Evolutionary conservation across 176 grass and related monocot species (phyloP).

Genomic region (Microstegium vimineum): DNA sequence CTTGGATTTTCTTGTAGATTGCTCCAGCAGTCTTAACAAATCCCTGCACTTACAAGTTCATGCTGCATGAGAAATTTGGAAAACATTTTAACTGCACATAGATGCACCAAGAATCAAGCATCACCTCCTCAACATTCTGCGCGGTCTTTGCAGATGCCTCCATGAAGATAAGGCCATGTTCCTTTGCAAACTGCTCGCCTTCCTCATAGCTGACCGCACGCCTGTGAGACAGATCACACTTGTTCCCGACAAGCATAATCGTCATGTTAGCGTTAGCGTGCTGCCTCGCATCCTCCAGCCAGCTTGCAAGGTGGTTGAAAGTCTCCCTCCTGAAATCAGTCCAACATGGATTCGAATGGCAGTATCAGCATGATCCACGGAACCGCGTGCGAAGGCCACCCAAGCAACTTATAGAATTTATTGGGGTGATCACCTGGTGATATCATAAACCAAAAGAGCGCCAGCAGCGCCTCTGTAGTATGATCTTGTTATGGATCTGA

Average conservation of each 20-base stretch:
- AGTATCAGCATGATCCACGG: neutral
- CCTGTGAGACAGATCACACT: constrained; percentile 65
- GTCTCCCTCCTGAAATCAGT: constrained; percentile 59
- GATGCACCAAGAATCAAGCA: neutral
- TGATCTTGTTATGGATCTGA: constrained; percentile 76
- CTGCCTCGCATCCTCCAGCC: constrained; percentile 82
- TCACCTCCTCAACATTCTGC: constrained; percentile 72
- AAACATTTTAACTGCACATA: neutral
- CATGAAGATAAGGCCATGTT: constrained; percentile 75
- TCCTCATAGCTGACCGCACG: constrained; percentile 71
- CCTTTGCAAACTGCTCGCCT: constrained; percentile 76
- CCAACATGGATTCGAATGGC: neutral
- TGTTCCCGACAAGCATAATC: constrained; percentile 79
- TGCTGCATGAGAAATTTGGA: neutral
- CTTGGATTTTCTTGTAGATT: constrained; percentile 85
- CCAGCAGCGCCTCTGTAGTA: constrained; percentile 83
- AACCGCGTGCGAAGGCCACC: neutral
- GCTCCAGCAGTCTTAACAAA: constrained; percentile 65
- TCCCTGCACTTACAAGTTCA: constrained; percentile 31
- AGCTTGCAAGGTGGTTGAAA: constrained; percentile 78
- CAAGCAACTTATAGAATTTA: neutral
- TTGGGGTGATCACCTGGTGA: constrained; percentile 40
- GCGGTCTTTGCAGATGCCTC: constrained; percentile 78
- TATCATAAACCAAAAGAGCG: constrained; percentile 73
- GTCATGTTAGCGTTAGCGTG: constrained; percentile 73